These are phyloP conservation scores for Aspergillus ochraceus DNA, from an alignment of 2,329 filamentous ascomycete species.

Conservation along the genomic window DNA sequence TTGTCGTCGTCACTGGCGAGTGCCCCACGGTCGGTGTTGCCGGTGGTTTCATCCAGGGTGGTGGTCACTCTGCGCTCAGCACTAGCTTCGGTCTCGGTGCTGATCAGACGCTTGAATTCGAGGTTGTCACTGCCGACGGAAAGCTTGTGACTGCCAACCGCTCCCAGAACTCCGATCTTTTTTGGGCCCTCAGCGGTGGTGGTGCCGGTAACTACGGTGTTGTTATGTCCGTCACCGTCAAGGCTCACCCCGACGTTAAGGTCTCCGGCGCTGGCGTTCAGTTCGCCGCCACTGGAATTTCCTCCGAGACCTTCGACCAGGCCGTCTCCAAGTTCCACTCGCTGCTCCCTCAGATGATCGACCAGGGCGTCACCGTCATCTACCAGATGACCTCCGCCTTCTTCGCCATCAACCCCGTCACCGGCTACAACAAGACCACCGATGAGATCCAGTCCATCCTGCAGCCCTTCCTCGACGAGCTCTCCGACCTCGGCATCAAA, in stretches of 20 bases:
- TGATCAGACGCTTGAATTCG: slow-evolving; percentile 58
- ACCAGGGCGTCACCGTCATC: slow-evolving; percentile 50
- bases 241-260: slow-evolving; percentile 47
- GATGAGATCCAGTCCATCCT: slow-evolving; percentile 49
- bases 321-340: slow-evolving; percentile 53
- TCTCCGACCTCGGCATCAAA: slow-evolving; percentile 38
- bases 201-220: slow-evolving; percentile 62
- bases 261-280: slow-evolving; percentile 48
- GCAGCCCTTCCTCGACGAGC: slow-evolving; percentile 43
- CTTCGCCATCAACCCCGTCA: slow-evolving; percentile 48
- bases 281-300: slow-evolving; percentile 37
- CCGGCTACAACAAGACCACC: slow-evolving; percentile 49
- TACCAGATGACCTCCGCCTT: slow-evolving; percentile 55
- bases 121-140: slow-evolving; percentile 56
- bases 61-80: slow-evolving; percentile 58
- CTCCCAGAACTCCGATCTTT: slow-evolving; percentile 55
- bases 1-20: slow-evolving; percentile 57
- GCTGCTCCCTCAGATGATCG: slow-evolving; percentile 52
- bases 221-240: slow-evolving; percentile 57
- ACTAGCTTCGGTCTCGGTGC: slow-evolving; percentile 59
- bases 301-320: slow-evolving; percentile 52
- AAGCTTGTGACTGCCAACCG: slow-evolving; percentile 50
- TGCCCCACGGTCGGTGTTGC: slow-evolving; percentile 58
- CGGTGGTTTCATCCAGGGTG: slow-evolving; percentile 62
- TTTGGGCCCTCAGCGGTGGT: slow-evolving; percentile 63